Evolutionary conservation across 768 basidiomycete species (phyloP).

Genomic region (Hygrophoropsis aurantiaca): DNA sequence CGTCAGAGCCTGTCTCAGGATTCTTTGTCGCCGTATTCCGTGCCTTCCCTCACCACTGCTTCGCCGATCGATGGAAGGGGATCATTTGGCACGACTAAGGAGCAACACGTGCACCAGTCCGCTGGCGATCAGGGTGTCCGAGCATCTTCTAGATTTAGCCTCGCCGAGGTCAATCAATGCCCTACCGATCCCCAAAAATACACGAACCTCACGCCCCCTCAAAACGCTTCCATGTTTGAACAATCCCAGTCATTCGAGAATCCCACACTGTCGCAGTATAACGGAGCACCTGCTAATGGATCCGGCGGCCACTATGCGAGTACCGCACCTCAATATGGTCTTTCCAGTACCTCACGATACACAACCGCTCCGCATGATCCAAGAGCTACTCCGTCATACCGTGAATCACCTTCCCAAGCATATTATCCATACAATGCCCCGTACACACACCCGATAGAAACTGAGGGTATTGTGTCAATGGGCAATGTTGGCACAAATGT

Average conservation of each 20-base stretch:
- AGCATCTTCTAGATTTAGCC: conserved; percentile 1
- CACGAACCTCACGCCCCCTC: conserved; percentile 24
- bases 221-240: conserved; percentile 2
- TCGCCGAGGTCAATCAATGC: background rate
- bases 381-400: conserved; percentile 18
- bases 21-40: conserved; percentile 8
- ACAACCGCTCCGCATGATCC: conserved; percentile 19
- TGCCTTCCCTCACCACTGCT: conserved; percentile 5
- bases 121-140: conserved; percentile 15
- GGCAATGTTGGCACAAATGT: conserved; percentile 14
- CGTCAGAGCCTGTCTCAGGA: conserved; percentile 9
- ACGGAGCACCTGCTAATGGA: background rate
- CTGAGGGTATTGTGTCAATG: conserved; percentile 12
- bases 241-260: background rate
- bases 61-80: background rate
- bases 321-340: conserved; percentile 3
- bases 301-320: conserved; percentile 5
- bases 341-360: conserved; percentile 8
- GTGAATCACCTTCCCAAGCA: conserved; percentile 11
- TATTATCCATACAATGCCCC: conserved; percentile 23
- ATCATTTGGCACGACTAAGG: conserved; percentile 12
- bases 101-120: conserved; percentile 16
- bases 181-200: conserved; percentile 5
- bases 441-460: background rate
- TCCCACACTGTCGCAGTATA: background rate